Evolutionary conservation across 257 asterid genomes (phyloP), one percentile per base, ranked within the genome.

Genomic region (Striga asiatica): DNA sequence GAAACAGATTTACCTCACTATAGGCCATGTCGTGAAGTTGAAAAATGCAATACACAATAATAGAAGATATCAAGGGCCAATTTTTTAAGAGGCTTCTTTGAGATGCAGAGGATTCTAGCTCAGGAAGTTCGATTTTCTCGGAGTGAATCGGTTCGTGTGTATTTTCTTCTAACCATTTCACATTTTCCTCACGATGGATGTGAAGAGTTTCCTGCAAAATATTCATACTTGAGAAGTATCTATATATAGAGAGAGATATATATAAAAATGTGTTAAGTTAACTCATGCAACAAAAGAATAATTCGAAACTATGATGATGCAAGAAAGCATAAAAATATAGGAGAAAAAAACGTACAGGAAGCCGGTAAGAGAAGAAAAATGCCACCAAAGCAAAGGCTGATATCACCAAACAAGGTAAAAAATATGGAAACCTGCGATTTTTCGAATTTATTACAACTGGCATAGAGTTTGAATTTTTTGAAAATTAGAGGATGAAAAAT

Each of bases 21-120:
- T 89, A 85, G 38, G 97, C 89, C 92, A 89, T 82, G 60, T 89
- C 97, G 19, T 89, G 97, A 71, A 89, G 87, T 52, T 83, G 81
- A 74, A 89, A 89, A 52, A 89, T 49, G 61, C 93, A 81, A 49
- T 85, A 89, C 54, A 79, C 82, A 50, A 81, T 62, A 37, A 89
- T 82, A 37, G 95, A 73, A 53, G 95, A 85, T 74, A 87, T 76
- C 64, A 81, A 71, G 1, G 86, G 80, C 94, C 96, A 81, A 51
- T 81, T 79, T 69, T 38, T 80, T 6, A 88, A 53, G 27, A 85
- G 81, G 65, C 74, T 82, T 45, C 20, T 48, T 11, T 62, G 57
- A 43, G 82, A 7, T 50, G 22, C 31, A 14, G 49, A 42, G 68
- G 9, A 57, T 51, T 31, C 57, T 39, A 20, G 66, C 42, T 72